These are phyloP conservation scores for Plectosphaerella cucumerina DNA, from an alignment of 2,329 filamentous ascomycete genomes.

Conservation along the genomic window DNA sequence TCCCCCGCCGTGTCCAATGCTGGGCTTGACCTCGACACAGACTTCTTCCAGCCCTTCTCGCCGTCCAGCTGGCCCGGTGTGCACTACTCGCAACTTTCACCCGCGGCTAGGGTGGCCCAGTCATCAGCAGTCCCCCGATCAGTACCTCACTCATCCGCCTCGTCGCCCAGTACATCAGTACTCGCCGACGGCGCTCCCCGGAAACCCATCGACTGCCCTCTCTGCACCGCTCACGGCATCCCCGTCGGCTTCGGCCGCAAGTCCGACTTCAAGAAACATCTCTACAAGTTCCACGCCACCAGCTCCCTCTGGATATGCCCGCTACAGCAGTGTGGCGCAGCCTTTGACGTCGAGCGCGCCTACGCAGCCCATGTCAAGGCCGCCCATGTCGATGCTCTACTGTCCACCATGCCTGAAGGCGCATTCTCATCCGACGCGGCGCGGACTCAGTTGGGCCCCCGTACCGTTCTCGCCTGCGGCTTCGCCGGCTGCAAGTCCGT, in stretches of 20 bases:
- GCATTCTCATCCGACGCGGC: conserved; percentile 23
- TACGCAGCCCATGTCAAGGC: conserved; percentile 40
- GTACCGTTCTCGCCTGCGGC: conserved; percentile 40
- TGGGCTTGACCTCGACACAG: no score
- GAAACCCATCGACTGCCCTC: conserved; percentile 31
- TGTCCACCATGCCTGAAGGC: conserved; percentile 21
- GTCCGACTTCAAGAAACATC: conserved; percentile 44
- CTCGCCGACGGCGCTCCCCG: neutral
- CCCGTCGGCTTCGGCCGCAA: conserved; percentile 41
- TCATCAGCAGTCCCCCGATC: neutral
- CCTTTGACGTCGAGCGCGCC: conserved; percentile 39
- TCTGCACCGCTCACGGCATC: conserved; percentile 41
- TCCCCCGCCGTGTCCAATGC: no score
- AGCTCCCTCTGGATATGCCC: conserved; percentile 39
- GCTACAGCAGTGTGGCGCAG: conserved; percentile 34
- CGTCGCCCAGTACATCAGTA: neutral
- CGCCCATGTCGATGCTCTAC: conserved; percentile 35
- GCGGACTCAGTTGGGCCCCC: conserved; percentile 35
- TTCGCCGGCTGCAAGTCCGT: conserved; percentile 37
- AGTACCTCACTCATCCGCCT: neutral
- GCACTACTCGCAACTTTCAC: no score
- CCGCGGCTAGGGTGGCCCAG: no score
- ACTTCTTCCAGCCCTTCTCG: no score
- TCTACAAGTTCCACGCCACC: conserved; percentile 42
- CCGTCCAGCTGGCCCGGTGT: no score